Conservation (phyloP, 2,329 filamentous ascomycete species). For the Paradendryphiella salina region DNA sequence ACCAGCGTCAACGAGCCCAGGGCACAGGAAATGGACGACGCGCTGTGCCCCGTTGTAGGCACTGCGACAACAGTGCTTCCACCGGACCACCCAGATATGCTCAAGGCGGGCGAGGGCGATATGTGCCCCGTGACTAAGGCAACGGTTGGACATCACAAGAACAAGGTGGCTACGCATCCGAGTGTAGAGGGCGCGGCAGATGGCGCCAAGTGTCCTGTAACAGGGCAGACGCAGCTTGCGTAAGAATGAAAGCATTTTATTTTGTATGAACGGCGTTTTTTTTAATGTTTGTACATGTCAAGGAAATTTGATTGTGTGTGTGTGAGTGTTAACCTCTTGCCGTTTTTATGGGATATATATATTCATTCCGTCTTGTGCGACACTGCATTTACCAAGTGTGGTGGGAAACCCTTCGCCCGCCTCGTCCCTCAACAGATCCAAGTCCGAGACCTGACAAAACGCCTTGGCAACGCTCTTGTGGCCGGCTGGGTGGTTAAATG, state of each 20-base stretch:
- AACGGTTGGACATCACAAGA: constrained; percentile 49
- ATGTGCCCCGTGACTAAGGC: constrained; percentile 53
- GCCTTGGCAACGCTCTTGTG: constrained; percentile 51
- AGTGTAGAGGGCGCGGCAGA: constrained; percentile 45
- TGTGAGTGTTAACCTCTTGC: no score
- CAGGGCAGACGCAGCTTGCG: constrained; percentile 37
- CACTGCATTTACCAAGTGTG: not conserved
- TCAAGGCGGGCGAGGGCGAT: constrained; percentile 44
- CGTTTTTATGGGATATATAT: no score
- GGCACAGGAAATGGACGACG: constrained; percentile 48
- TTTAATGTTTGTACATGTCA: not conserved
- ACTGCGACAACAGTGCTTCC: constrained; percentile 49
- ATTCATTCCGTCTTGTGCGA: no score
- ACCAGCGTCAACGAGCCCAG: constrained; percentile 42
- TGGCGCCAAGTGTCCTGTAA: constrained; percentile 50
- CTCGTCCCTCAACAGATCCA: constrained; percentile 56
- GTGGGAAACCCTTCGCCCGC: no score
- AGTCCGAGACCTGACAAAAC: constrained; percentile 54
- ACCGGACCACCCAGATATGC: constrained; percentile 49
- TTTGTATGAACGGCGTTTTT: not conserved
- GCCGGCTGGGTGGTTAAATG: constrained; percentile 38
- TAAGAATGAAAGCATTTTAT: constrained; percentile 1
- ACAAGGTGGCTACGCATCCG: constrained; percentile 49
- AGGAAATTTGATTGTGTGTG: no score
- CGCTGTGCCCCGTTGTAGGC: constrained; percentile 52